Evolutionary conservation across 2,329 filamentous ascomycete species (phyloP).

Genomic region (Tolypocladium inflatum): DNA sequence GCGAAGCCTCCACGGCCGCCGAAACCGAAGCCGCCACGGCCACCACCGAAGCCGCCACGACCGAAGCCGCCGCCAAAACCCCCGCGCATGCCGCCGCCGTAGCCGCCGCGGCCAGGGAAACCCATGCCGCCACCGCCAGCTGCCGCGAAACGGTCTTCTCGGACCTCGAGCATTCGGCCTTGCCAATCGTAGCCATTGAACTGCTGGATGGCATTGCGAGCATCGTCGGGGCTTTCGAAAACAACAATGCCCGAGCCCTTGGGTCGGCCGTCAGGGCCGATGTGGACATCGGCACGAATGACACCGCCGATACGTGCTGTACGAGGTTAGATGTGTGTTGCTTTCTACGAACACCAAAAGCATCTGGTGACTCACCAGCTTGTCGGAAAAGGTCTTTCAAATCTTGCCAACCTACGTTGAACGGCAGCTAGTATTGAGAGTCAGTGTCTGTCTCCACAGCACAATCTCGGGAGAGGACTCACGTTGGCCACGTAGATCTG

Average conservation of each 20-base stretch:
- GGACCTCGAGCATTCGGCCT: constrained; percentile 83
- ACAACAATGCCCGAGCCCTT: constrained; percentile 97
- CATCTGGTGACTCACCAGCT: constrained; percentile 62
- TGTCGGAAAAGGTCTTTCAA: constrained; percentile 97
- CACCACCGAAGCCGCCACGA: constrained; percentile 30
- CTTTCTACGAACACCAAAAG: constrained; percentile 4
- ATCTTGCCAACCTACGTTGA: constrained; percentile 97
- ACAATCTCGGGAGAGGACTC: constrained; percentile 41
- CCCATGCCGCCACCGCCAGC: constrained; percentile 42
- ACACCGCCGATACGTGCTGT: constrained; percentile 60
- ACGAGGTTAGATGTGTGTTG: neutral
- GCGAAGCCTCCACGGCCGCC: constrained; percentile 42
- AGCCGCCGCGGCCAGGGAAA: constrained; percentile 48
- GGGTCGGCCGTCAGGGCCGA: constrained; percentile 81
- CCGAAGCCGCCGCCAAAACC: constrained; percentile 50
- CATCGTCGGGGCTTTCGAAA: constrained; percentile 90
- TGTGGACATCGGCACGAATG: constrained; percentile 90
- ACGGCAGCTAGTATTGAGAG: constrained; percentile 63
- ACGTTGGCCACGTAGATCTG: constrained; percentile 99
- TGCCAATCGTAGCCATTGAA: constrained; percentile 99
- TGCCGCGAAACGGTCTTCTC: constrained; percentile 87
- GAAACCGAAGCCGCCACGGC: constrained; percentile 29
- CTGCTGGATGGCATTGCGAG: constrained; percentile 88
- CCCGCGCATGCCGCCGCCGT: constrained; percentile 48
- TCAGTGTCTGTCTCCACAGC: constrained; percentile 4